A percentile compares a stretch with the other conserved stretches of the same genome.
These are phyloP conservation scores for Cladophialophora immunda DNA, from an alignment of 2,329 filamentous ascomycete genomes.

Conservation along the genomic window DNA sequence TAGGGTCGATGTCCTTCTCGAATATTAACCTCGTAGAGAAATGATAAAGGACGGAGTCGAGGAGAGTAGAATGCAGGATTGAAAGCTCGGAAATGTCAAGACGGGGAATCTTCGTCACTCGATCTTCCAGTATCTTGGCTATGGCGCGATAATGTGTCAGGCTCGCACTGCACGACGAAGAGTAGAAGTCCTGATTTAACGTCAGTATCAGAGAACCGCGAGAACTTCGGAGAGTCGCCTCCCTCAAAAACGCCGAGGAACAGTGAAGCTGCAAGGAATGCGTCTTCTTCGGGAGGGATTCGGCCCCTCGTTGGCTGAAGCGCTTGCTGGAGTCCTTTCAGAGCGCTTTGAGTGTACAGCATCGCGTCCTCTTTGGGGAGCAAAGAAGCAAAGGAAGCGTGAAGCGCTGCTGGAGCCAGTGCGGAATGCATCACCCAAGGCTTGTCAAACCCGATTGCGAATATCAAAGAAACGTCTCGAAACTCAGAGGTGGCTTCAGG, in stretches of 20 bases:
- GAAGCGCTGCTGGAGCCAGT: constrained; percentile 34
- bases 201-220: constrained; percentile 12
- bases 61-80: constrained; percentile 30
- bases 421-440: constrained; percentile 36
- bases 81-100: constrained; percentile 28
- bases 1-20: constrained; percentile 30
- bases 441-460: constrained; percentile 30
- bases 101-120: constrained; percentile 19
- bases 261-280: constrained; percentile 34
- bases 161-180: constrained; percentile 24
- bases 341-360: constrained; percentile 33
- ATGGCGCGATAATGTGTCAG: constrained; percentile 35
- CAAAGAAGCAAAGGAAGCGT: constrained; percentile 32
- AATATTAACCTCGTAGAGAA: constrained; percentile 34
- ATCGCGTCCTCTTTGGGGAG: constrained; percentile 36
- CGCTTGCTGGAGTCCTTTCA: constrained; percentile 31
- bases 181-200: constrained; percentile 32
- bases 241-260: constrained; percentile 36
- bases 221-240: constrained; percentile 7
- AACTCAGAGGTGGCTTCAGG: constrained; percentile 33
- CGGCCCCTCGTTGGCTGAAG: constrained; percentile 3
- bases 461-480: constrained; percentile 28
- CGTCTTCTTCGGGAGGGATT: constrained; percentile 14
- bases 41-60: constrained; percentile 35
- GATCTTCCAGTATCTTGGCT: constrained; percentile 29